These are phyloP conservation scores for Populus hybrid DNA, from an alignment of 441 rosid genomes.

Conservation along the genomic window DNA sequence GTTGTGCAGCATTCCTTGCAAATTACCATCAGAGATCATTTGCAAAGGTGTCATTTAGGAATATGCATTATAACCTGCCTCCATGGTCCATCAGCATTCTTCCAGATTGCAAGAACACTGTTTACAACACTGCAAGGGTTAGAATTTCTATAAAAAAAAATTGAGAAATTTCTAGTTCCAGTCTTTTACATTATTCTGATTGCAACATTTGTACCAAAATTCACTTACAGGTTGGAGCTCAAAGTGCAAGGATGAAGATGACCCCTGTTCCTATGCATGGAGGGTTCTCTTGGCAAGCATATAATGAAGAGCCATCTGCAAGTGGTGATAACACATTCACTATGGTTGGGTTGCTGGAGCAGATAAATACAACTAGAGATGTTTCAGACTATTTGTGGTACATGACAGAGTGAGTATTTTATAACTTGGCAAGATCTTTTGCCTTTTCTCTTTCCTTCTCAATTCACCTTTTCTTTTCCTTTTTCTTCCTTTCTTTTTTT, in stretches of 20 bases:
- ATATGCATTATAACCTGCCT: constrained; percentile 82
- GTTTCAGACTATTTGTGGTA: constrained; percentile 90
- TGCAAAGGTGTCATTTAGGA: constrained; percentile 70
- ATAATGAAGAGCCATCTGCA: constrained; percentile 63
- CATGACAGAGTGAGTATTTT: constrained; percentile 80
- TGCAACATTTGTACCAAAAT: constrained; percentile 16
- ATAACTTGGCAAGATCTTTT: constrained; percentile 7
- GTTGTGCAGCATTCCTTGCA: constrained; percentile 92
- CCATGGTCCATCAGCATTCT: constrained; percentile 99
- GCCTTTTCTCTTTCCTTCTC: background rate
- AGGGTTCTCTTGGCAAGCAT: constrained; percentile 89
- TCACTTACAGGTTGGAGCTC: constrained; percentile 69
- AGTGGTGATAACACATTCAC: constrained; percentile 64
- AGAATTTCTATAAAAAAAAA: constrained; percentile 11
- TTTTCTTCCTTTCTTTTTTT: background rate
- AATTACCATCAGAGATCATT: constrained; percentile 61
- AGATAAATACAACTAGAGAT: constrained; percentile 91
- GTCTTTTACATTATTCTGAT: constrained; percentile 3
- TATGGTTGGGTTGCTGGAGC: constrained; percentile 80
- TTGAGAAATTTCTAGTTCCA: constrained; percentile 3
- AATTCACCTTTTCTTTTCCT: background rate
- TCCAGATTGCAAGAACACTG: constrained; percentile 97
- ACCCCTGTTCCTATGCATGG: constrained; percentile 66
- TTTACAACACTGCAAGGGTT: constrained; percentile 96
- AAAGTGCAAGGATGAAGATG: constrained; percentile 86